phyloP scores from a whole-genome alignment of 441 rosid species.

The Adansonia gregorii region DNA sequence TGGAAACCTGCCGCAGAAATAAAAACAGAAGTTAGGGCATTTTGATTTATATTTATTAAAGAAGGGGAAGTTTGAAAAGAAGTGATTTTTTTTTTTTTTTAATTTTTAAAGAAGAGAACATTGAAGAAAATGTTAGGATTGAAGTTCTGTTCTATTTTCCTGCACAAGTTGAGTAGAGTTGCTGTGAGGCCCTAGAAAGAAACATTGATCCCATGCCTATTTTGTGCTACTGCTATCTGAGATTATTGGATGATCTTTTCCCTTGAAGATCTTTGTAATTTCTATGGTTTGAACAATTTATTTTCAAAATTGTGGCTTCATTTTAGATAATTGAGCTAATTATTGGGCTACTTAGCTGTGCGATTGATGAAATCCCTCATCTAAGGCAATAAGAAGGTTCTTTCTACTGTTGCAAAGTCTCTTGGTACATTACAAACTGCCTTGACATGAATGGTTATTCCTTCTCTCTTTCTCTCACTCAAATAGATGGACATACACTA shows the following conservation, averaged over 20 bases:
- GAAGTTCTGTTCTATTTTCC: not conserved
- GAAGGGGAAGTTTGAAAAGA: not conserved
- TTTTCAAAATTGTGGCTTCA: not conserved
- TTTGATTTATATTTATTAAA: not conserved
- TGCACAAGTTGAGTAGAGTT: not conserved
- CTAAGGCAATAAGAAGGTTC: not conserved
- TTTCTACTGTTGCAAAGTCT: not conserved
- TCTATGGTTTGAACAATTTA: slow-evolving; percentile 4
- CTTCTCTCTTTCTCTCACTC: not conserved
- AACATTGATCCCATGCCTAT: not conserved
- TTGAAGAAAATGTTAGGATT: not conserved
- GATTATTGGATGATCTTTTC: not conserved
- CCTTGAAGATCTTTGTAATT: not conserved
- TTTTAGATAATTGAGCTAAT: not conserved
- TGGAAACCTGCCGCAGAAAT: not conserved
- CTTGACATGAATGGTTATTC: not conserved
- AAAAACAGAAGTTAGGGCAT: not conserved
- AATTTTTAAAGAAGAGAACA: not conserved
- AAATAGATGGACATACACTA: not conserved
- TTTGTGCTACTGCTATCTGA: not conserved
- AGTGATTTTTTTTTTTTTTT: not conserved
- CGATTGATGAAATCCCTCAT: not conserved
- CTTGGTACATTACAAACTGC: not conserved
- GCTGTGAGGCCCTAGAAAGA: not conserved
- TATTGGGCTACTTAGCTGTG: not conserved